A percentile compares a stretch with the other conserved stretches of the same genome.
These are phyloP conservation scores for Aspergillus novofumigatus DNA, from an alignment of 2,329 filamentous ascomycete genomes.

Conservation along the genomic window DNA sequence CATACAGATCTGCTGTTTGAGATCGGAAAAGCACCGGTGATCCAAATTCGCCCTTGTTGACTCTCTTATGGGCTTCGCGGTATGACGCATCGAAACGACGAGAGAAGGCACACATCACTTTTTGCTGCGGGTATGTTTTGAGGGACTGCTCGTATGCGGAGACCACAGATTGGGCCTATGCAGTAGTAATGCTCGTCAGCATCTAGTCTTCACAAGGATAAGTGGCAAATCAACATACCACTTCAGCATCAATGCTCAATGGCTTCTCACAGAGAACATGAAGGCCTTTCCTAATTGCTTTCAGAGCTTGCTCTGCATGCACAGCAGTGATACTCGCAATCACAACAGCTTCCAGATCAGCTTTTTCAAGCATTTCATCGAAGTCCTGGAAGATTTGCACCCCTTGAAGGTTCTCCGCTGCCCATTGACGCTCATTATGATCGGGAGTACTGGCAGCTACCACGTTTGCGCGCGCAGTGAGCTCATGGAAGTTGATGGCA, in stretches of 20 bases:
- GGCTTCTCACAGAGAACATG: conserved; percentile 57
- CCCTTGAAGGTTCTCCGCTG: conserved; percentile 47
- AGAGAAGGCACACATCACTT: conserved; percentile 59
- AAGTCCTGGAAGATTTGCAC: conserved; percentile 52
- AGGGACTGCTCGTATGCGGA: conserved; percentile 42
- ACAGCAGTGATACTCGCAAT: conserved; percentile 53
- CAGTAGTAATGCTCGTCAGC: neutral
- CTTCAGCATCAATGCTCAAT: conserved; percentile 54
- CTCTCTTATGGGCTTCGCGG: conserved; percentile 53
- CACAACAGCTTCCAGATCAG: conserved; percentile 53
- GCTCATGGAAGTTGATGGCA: conserved; percentile 46
- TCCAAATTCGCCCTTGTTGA: conserved; percentile 54
- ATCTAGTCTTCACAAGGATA: neutral
- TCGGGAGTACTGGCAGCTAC: conserved; percentile 49
- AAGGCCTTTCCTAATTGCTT: conserved; percentile 51
- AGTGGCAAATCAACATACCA: conserved; percentile 40
- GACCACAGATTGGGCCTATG: conserved; percentile 57
- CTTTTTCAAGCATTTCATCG: conserved; percentile 55
- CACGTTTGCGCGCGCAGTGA: conserved; percentile 47
- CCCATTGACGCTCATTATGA: conserved; percentile 47
- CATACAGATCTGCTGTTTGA: conserved; percentile 64
- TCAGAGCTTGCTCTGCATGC: conserved; percentile 56
- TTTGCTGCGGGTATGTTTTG: conserved; percentile 46
- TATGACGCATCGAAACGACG: conserved; percentile 59
- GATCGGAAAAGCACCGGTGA: conserved; percentile 57